phyloP scores from a whole-genome alignment of 305 asterid species.

The Fraxinus sp. region DNA sequence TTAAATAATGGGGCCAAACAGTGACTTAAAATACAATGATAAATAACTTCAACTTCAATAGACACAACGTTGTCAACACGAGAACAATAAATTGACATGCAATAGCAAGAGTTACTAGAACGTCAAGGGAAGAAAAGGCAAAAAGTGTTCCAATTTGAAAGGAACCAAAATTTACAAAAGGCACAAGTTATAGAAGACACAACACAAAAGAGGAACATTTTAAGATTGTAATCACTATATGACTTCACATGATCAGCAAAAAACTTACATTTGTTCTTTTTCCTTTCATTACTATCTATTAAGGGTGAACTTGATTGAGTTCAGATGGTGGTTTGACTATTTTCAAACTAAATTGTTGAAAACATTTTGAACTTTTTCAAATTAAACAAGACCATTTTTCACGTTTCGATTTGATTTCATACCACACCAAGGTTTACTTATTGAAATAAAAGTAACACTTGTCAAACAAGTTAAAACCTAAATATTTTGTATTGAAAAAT shows the following conservation, averaged over 20 bases:
- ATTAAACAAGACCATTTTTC: too few relatives aligned
- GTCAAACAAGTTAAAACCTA: too few relatives aligned
- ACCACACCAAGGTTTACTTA: too few relatives aligned
- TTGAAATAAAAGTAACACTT: too few relatives aligned
- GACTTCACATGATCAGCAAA: neutral
- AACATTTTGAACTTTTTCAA: too few relatives aligned
- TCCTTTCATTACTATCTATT: neutral
- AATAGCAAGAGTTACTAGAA: neutral
- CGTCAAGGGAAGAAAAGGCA: too few relatives aligned
- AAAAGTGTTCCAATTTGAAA: neutral
- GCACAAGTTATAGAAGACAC: neutral
- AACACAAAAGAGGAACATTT: neutral
- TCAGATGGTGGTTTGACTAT: neutral
- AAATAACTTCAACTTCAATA: neutral
- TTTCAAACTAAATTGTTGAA: too few relatives aligned
- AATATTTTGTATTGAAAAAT: too few relatives aligned
- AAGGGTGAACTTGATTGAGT: neutral
- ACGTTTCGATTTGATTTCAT: too few relatives aligned
- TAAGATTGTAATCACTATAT: too few relatives aligned
- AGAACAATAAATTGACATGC: neutral
- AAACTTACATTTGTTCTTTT: neutral
- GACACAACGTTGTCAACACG: neutral
- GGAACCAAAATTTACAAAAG: neutral
- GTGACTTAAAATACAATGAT: neutral
- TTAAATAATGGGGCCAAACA: too few relatives aligned